Conservation (phyloP, 306 rosid species). For the Glycine soja region DNA sequence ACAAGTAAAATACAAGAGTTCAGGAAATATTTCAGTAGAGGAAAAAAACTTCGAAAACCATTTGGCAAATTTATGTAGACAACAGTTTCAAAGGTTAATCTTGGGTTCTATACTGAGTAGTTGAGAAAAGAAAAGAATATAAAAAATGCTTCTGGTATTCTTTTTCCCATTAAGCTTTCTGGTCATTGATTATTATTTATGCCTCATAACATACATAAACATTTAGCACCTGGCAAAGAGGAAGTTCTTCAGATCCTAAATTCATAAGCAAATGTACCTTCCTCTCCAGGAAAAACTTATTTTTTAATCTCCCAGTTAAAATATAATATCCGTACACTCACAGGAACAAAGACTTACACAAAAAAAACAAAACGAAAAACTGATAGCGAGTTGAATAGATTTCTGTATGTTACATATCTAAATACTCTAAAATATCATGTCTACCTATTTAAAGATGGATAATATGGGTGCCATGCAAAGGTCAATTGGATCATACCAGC, state of each 20-base stretch:
- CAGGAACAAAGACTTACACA: neutral
- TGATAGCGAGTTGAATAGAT: neutral
- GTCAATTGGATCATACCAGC: neutral
- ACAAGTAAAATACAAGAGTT: too few species aligned
- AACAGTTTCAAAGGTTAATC: neutral
- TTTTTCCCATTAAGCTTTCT: neutral
- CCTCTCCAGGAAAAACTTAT: neutral
- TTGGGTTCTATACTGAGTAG: constrained; percentile 1
- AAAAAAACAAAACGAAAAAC: neutral
- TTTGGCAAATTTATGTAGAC: too few species aligned
- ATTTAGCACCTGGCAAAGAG: constrained; percentile 7
- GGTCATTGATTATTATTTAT: neutral
- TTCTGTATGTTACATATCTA: neutral
- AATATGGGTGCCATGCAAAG: constrained; percentile 12
- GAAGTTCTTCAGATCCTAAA: constrained; percentile 26
- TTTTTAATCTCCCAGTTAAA: constrained; percentile 2
- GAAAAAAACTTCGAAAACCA: too few species aligned
- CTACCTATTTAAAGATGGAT: neutral
- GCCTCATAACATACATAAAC: neutral
- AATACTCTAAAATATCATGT: neutral
- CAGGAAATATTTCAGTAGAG: too few species aligned
- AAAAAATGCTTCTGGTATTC: neutral
- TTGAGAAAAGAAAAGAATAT: neutral
- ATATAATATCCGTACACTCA: neutral
- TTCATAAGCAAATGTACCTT: too few species aligned